phyloP scores from a whole-genome alignment of 2,329 filamentous ascomycete genomes.

The Ophioceras dolichostomum region DNA sequence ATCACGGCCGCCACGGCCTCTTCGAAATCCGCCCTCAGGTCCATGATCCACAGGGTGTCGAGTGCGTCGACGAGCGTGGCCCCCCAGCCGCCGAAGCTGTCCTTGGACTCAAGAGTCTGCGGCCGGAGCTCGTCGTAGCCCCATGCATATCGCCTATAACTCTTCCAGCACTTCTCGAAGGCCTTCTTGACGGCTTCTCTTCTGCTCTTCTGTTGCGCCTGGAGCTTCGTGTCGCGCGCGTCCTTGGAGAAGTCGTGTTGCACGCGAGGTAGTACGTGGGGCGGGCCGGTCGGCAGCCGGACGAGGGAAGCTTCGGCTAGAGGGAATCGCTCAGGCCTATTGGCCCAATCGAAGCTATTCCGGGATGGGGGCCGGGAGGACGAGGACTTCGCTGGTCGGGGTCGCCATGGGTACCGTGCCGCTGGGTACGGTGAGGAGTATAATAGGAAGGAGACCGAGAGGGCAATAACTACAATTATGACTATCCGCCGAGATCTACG shows the following conservation, averaged over 20 bases:
- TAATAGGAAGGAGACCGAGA: too few species aligned
- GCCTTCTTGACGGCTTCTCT: constrained; percentile 10
- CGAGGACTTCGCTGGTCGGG: too few species aligned
- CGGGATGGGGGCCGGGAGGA: too few species aligned
- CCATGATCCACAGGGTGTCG: constrained; percentile 84
- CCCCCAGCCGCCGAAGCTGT: constrained; percentile 39
- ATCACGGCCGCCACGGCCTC: constrained; percentile 59
- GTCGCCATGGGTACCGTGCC: constrained; percentile 8
- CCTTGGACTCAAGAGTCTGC: constrained; percentile 29
- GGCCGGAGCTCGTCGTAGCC: constrained; percentile 43
- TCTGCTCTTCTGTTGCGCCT: constrained; percentile 19
- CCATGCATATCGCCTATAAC: constrained; percentile 39
- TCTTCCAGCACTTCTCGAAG: constrained; percentile 26
- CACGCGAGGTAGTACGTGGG: constrained; percentile 25
- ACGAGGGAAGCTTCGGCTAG: constrained; percentile 8
- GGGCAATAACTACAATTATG: not conserved
- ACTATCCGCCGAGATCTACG: not conserved
- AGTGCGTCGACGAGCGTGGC: constrained; percentile 50
- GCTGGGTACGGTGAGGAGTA: not conserved
- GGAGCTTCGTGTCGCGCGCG: constrained; percentile 25
- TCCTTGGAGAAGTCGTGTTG: constrained; percentile 20
- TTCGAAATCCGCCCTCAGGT: constrained; percentile 64
- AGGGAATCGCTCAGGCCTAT: constrained; percentile 11
- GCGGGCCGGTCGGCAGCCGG: constrained; percentile 20
- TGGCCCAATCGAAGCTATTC: constrained; percentile 17